Evolutionary conservation across 129 eudicot species (phyloP).

Genomic region (Flaveria linearis): DNA sequence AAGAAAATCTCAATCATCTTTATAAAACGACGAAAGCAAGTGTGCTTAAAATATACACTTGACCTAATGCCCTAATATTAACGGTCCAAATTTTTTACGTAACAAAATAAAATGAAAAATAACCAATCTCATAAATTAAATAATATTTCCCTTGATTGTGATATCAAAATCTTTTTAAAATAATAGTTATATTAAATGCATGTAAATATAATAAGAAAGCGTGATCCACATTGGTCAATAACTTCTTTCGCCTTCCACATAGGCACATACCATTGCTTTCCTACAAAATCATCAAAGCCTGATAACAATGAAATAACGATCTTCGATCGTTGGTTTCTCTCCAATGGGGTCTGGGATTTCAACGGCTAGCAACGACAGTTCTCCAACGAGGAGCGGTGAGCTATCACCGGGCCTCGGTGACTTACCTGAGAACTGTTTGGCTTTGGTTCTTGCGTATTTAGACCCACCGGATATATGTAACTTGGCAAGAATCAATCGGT

Average conservation of each 20-base stretch:
- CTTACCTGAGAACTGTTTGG: conserved; percentile 73
- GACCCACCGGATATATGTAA: conserved; percentile 66
- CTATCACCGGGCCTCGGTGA: conserved; percentile 49
- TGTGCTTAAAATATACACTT: not conserved
- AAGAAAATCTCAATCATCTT: not conserved
- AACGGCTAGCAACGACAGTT: not conserved
- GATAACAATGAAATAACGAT: not conserved
- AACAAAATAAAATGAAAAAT: not conserved
- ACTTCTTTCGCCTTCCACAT: conserved; percentile 29
- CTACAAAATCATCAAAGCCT: conserved; percentile 13
- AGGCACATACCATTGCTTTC: conserved; percentile 22
- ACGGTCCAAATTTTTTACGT: not conserved
- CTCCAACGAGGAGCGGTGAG: not conserved
- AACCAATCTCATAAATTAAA: not conserved
- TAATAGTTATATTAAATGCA: not conserved
- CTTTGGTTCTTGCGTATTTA: conserved; percentile 45
- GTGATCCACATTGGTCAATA: conserved; percentile 40
- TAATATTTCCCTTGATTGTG: not conserved
- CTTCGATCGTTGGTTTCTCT: not conserved
- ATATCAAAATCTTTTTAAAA: not conserved
- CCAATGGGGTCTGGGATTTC: conserved; percentile 62
- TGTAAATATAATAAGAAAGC: conserved; percentile 37
- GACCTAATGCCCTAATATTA: not conserved
- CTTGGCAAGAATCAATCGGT: conserved; percentile 41
- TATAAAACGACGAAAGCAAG: not conserved